phyloP scores from a whole-genome alignment of 116 monocot genomes.

The Iris pallida region DNA sequence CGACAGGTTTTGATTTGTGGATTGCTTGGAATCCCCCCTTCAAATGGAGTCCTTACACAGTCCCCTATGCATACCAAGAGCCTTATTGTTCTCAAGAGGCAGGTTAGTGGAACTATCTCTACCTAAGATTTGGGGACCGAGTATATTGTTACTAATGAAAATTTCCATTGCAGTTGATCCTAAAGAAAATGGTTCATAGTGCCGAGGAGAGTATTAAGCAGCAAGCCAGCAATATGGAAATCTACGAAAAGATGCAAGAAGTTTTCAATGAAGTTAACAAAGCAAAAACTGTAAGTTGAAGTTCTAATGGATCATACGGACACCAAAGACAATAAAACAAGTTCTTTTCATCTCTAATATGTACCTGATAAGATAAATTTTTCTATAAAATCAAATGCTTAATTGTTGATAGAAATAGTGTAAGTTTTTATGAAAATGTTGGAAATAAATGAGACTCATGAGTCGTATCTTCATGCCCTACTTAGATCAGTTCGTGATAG shows the following conservation, averaged over 20 bases:
- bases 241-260: slow-evolving; percentile 87
- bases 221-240: slow-evolving; percentile 66
- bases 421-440: too few species aligned
- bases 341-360: too few species aligned
- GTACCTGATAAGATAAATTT: too few species aligned
- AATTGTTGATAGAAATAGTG: too few species aligned
- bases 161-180: slow-evolving; percentile 44
- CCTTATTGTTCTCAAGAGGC: slow-evolving; percentile 81
- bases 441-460: too few species aligned
- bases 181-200: slow-evolving; percentile 76
- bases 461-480: too few species aligned
- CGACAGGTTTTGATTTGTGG: slow-evolving; percentile 87
- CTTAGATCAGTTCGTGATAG: too few species aligned
- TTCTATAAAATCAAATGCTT: too few species aligned
- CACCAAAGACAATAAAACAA: too few species aligned
- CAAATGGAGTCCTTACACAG: slow-evolving; percentile 93
- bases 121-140: too few species aligned
- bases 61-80: slow-evolving; percentile 99
- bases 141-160: neutral
- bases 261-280: slow-evolving; percentile 77
- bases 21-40: slow-evolving; percentile 86
- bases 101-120: slow-evolving; percentile 33
- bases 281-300: slow-evolving; percentile 31
- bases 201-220: slow-evolving; percentile 60
- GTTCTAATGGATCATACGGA: neutral